Evolutionary conservation across 768 basidiomycete genomes (phyloP), one percentile per base, ranked within the genome.

Genomic region (Ramaria rubella): DNA sequence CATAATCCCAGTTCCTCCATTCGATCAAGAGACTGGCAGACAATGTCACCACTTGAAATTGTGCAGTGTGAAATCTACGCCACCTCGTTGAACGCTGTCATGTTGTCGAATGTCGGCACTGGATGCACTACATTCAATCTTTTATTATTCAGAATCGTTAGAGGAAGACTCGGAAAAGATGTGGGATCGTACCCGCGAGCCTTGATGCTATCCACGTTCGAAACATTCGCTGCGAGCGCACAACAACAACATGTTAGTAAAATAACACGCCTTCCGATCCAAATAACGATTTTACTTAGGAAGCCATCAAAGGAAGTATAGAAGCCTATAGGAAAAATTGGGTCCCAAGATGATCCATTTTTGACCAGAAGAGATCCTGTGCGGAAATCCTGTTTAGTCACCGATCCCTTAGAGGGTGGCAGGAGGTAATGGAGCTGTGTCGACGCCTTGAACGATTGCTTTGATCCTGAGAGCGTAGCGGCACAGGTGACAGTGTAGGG

Each of bases 1-100:
- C 85, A 91, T 3, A 82, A 59, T 0, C 79, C 80, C 0, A 83
- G 80, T 58, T 84, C 77, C 66, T 89, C 81, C 84, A 90, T 87
- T 42, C 76, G 72, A 63, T 88, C 83, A 6, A 90, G 64, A 26
- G 55, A 43, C 55, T 56, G 19, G 2, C 8, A 23, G 26, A 36
- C 31, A 5, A 34, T 45, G 19, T 30, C 8, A 48, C 21, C 19
- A 40, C 27, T 5, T 12, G 14, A 26, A 17, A 24, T 23, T 54
- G 5, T 8, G 42, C 2, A 49, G 31, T 19, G 31, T 26, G 43
- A 8, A 23, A 21, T 7, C 24, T 11, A 5, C 21, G 5, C 15
- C 8, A 87, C 81, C 49, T 73, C 57, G 33, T 81, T 76, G 0
- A 89, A 69, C 0, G 75, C 75, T 0, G 83, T 81, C 31, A 82